A percentile compares a stretch with the other conserved stretches of the same genome.
Conservation (phyloP, 106 monocot species). For the Alisma plantagoaquatica region DNA sequence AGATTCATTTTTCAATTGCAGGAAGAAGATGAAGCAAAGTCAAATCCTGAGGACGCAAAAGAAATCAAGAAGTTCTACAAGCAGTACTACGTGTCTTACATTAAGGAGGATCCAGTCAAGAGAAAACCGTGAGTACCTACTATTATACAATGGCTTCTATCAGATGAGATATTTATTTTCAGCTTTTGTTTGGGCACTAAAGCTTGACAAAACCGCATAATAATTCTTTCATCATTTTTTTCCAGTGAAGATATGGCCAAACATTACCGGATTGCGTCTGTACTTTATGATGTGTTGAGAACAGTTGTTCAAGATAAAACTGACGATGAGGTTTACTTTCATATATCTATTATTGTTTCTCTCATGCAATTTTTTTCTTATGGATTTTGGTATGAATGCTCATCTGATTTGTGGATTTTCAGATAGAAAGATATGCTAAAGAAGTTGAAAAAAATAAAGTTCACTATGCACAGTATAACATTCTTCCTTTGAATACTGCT, state of each 20-base stretch:
- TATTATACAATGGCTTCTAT: not conserved
- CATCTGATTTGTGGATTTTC: no score
- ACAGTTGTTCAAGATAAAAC: conserved; percentile 69
- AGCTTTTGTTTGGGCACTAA: not conserved
- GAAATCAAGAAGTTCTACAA: conserved; percentile 88
- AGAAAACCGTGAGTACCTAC: conserved; percentile 53
- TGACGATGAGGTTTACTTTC: conserved; percentile 46
- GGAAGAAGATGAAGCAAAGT: conserved; percentile 68
- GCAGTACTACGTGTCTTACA: conserved; percentile 48
- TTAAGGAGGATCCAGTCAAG: conserved; percentile 45
- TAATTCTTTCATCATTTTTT: conserved; percentile 1
- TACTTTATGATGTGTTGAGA: conserved; percentile 84
- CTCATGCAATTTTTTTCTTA: no score
- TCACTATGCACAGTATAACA: conserved; percentile 78
- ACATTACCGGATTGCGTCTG: conserved; percentile 88
- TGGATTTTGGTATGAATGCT: no score
- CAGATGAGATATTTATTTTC: not conserved
- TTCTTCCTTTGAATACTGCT: conserved; percentile 75
- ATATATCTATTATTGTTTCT: no score
- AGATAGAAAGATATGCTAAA: conserved; percentile 67
- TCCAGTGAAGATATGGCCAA: conserved; percentile 92
- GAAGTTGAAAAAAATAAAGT: conserved; percentile 83
- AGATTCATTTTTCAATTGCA: conserved; percentile 22
- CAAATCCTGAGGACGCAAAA: conserved; percentile 45
- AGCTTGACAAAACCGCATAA: no score